phyloP scores from a whole-genome alignment of 208 protist genomes.

The Blastocrithidia nonstop region DNA sequence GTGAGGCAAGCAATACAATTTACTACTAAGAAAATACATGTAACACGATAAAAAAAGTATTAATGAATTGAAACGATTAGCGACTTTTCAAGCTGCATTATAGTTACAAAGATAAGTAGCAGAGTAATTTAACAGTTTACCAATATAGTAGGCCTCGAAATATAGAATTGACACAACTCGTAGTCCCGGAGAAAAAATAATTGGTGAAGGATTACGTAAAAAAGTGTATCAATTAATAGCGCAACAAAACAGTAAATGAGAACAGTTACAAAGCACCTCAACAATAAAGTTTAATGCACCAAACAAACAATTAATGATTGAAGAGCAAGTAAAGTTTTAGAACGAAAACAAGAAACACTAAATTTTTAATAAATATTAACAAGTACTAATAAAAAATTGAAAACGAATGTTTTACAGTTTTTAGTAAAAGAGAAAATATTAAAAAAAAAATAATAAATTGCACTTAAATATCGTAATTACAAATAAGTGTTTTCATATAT shows the following conservation, averaged over 20 bases:
- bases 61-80: slow-evolving; percentile 48
- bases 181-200: slow-evolving; percentile 24
- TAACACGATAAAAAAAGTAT: slow-evolving; percentile 54
- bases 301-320: background rate
- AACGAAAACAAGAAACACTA: background rate
- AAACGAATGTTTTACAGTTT: background rate
- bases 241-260: slow-evolving; percentile 27
- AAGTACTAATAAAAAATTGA: background rate
- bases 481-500: background rate
- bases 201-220: slow-evolving; percentile 39
- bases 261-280: slow-evolving; percentile 3
- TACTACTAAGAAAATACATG: slow-evolving; percentile 67
- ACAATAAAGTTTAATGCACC: background rate
- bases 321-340: background rate
- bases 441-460: background rate
- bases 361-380: background rate
- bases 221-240: slow-evolving; percentile 40
- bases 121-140: slow-evolving; percentile 60
- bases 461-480: background rate
- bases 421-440: too few relatives aligned
- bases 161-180: slow-evolving; percentile 62
- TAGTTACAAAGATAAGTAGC: slow-evolving; percentile 68
- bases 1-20: slow-evolving; percentile 76
- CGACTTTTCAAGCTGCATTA: slow-evolving; percentile 40
- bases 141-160: slow-evolving; percentile 39